Conservation (phyloP, 2,329 filamentous ascomycete species). For the Fusarium sterilihyphosum region DNA sequence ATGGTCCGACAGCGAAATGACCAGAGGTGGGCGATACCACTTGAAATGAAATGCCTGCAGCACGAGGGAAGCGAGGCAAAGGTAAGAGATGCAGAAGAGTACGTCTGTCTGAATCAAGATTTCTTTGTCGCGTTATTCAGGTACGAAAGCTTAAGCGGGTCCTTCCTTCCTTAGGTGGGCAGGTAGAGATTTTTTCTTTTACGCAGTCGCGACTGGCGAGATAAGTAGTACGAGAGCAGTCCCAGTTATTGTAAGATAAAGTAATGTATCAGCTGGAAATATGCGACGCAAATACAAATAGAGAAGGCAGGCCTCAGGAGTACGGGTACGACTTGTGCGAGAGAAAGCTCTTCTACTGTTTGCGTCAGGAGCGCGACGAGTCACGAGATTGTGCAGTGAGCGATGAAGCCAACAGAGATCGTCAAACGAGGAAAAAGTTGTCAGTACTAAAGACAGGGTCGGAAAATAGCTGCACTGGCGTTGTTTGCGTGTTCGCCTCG, state of each 20-base stretch:
- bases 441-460: conserved; percentile 27
- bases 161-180: conserved; percentile 23
- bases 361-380: conserved; percentile 41
- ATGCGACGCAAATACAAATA: conserved; percentile 39
- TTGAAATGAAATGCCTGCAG: conserved; percentile 22
- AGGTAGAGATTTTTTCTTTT: conserved; percentile 32
- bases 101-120: conserved; percentile 20
- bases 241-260: conserved; percentile 1
- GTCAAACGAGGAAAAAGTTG: conserved; percentile 22
- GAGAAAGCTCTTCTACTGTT: conserved; percentile 44
- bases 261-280: conserved; percentile 16
- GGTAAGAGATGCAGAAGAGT: conserved; percentile 3
- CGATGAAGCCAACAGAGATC: conserved; percentile 17
- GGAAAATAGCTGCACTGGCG: conserved; percentile 19
- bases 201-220: conserved; percentile 42
- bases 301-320: conserved; percentile 41
- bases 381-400: conserved; percentile 39
- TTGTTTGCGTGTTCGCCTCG: conserved; percentile 17
- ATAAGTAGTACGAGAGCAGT: conserved; percentile 35
- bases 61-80: conserved; percentile 25
- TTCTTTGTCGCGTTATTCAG: conserved; percentile 32
- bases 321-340: conserved; percentile 41
- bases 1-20: conserved; percentile 7
- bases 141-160: conserved; percentile 36
- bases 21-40: conserved; percentile 24